Evolutionary conservation across 1,284 basidiomycete genomes (phyloP).

Genomic region (Sporisorium reilianum): DNA sequence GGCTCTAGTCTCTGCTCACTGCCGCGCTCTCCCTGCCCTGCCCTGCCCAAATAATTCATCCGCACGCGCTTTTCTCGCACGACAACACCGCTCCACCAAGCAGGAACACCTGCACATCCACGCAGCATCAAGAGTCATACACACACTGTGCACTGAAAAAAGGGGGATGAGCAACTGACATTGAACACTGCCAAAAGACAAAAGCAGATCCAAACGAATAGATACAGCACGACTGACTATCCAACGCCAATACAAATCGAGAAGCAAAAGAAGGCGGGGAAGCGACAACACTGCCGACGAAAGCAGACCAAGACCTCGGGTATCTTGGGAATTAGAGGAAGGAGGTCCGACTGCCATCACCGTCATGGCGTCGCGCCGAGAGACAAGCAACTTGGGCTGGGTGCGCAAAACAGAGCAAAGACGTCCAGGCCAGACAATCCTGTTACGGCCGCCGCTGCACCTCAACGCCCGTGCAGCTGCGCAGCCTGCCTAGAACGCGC

Average conservation of each 20-base stretch:
- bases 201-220: background rate
- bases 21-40: no score
- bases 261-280: background rate
- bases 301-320: conserved; percentile 11
- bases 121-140: background rate
- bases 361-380: background rate
- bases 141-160: background rate
- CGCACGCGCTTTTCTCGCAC: background rate
- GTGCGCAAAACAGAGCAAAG: no score
- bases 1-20: no score
- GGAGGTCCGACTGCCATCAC: background rate
- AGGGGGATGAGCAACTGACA: background rate
- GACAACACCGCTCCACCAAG: no score
- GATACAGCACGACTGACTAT: background rate
- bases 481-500: conserved; percentile 50
- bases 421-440: no score
- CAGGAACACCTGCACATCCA: no score
- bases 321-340: conserved; percentile 21
- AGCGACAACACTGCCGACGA: background rate
- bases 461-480: conserved; percentile 38
- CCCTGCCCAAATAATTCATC: conserved; percentile 5
- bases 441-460: background rate
- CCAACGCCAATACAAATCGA: conserved; percentile 1
- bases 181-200: background rate
- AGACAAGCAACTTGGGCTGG: background rate